Base-by-base conservation (phyloP, 2,329 filamentous ascomycete species). In the Paradendryphiella salina region DNA sequence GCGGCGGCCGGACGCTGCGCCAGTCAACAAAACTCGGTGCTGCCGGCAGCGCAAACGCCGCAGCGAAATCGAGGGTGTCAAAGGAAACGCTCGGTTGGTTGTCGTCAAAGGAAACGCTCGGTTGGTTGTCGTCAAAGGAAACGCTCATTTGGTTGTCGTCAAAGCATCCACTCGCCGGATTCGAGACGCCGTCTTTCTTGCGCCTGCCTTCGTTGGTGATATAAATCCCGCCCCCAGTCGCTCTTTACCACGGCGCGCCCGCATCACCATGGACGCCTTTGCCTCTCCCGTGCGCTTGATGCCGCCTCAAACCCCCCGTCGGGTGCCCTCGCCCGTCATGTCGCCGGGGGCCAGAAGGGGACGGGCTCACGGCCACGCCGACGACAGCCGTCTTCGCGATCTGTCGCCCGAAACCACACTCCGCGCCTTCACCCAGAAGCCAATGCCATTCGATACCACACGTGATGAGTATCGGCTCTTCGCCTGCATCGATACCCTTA, bases 401-500 rank as follows among this genome's bases (percentile, higher is more conserved):
- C 54, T 72, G 40, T 72, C 76, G 3, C 76, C 76, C 31, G 71
- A 70, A 47, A 72, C 69, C 41, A 74, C 73, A n/a, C 68, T 75
- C 46, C 73, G 73, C 55, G 74, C 72, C 48, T 73, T 73, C 57
- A 73, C 76, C 43, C 70, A 76, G 42, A 69, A 73, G 54, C 76
- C 76, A 53, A 66, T 77, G 54, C 73, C 74, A 37, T 75, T 73
- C 55, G 72, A 75, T 52, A 75, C 72, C 52, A 71, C 67, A 54
- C 65, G 66, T 39, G 71, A 73, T 52, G 67, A 74, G 48, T 74
- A 74, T 62, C 67, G 67, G n/a, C 65, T 76, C 33, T 70, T 73
- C 28, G 59, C 73, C 38, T 88, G 85, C 66, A 80, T 90, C 51
- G 81, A 85, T 53, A 77, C 76, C 29, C 83, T 86, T 13, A 85